These are phyloP conservation scores for Mycosphaerella arachidis DNA, from an alignment of 2,329 filamentous ascomycete genomes.

Conservation along the genomic window DNA sequence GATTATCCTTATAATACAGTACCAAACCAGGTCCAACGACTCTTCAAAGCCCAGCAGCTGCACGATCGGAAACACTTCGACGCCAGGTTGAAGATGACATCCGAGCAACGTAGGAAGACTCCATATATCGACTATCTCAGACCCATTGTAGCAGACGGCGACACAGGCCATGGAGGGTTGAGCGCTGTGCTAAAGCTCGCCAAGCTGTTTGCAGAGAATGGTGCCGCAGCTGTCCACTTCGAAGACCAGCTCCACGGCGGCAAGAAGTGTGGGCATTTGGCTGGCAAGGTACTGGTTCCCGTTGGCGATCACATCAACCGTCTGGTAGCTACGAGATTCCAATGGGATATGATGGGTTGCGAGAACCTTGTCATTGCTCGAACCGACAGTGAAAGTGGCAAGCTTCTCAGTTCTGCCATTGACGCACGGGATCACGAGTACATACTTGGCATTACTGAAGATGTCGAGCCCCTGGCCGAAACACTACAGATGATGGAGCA, in stretches of 20 bases:
- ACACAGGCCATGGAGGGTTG: conserved; percentile 88
- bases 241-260: conserved; percentile 97
- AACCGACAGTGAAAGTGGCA: conserved; percentile 92
- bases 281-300: conserved; percentile 92
- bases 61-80: conserved; percentile 97
- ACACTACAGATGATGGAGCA: conserved; percentile 86
- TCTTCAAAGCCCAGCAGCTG: conserved; percentile 94
- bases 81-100: conserved; percentile 68
- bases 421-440: conserved; percentile 96
- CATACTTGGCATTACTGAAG: conserved; percentile 79
- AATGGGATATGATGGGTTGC: conserved; percentile 96
- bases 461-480: conserved; percentile 78
- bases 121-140: conserved; percentile 90
- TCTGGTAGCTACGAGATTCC: conserved; percentile 83
- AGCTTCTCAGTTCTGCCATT: conserved; percentile 81
- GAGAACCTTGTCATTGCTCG: conserved; percentile 94
- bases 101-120: conserved; percentile 66
- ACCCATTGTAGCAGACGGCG: conserved; percentile 92
- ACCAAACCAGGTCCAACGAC: conserved; percentile 91
- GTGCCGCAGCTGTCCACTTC: conserved; percentile 92
- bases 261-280: conserved; percentile 96
- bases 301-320: conserved; percentile 95
- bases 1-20: conserved; percentile 99
- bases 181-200: conserved; percentile 92
- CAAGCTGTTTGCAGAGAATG: conserved; percentile 96